phyloP scores from a whole-genome alignment of 352 stramenopile genomes.

The Phytophthora vignae region DNA sequence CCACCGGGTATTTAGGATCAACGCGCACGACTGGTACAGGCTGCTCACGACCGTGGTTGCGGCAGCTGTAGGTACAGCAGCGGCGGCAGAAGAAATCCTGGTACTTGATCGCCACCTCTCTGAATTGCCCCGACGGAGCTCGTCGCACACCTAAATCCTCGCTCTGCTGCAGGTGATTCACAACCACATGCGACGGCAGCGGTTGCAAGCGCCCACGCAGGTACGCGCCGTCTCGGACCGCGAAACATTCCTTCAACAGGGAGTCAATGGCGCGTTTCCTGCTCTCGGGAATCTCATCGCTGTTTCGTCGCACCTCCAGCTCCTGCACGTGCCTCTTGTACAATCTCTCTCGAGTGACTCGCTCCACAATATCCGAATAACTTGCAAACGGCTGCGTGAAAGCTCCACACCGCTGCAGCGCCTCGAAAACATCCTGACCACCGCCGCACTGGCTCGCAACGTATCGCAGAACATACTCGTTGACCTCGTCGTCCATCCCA shows the following conservation, averaged over 20 bases:
- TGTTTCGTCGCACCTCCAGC: constrained; percentile 23
- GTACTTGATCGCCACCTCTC: constrained; percentile 48
- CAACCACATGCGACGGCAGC: constrained; percentile 33
- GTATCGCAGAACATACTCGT: constrained; percentile 74
- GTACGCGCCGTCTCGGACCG: constrained; percentile 15
- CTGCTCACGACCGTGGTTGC: constrained; percentile 70
- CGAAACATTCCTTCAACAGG: constrained; percentile 22
- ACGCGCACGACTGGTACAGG: constrained; percentile 50
- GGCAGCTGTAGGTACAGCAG: constrained; percentile 82
- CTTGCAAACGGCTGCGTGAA: constrained; percentile 69
- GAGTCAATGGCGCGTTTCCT: constrained; percentile 18
- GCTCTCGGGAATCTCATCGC: not conserved
- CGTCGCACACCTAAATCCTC: constrained; percentile 25
- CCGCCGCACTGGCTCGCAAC: constrained; percentile 48
- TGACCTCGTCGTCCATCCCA: constrained; percentile 68
- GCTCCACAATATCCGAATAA: constrained; percentile 60
- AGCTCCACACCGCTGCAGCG: constrained; percentile 51
- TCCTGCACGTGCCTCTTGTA: constrained; percentile 26
- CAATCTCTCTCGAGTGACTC: constrained; percentile 33
- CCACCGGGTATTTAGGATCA: constrained; percentile 63
- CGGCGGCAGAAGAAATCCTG: constrained; percentile 75
- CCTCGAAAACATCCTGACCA: constrained; percentile 52
- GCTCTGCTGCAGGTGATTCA: constrained; percentile 36
- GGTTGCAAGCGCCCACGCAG: constrained; percentile 44
- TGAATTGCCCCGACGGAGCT: constrained; percentile 30